Base-by-base conservation (phyloP, 2,329 filamentous ascomycete species). In the Curvularia hawaiiensis region DNA sequence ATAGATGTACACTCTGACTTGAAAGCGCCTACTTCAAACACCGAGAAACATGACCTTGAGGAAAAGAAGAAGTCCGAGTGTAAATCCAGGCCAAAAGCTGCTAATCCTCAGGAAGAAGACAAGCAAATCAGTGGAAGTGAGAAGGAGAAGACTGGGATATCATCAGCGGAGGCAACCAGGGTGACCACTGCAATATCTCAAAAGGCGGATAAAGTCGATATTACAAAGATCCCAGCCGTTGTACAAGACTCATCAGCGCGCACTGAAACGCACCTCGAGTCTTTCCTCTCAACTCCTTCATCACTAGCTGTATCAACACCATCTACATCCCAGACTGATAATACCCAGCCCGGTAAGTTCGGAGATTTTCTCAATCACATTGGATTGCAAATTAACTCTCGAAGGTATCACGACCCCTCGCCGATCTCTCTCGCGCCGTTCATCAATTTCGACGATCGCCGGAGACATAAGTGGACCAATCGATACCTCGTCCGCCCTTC, bases 131-230 rank as follows among this genome's bases (percentile, higher is more conserved):
- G 43, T n/a, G 28, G 33, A 11, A 14, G 20, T 20, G 18, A 20
- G 8, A 41, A 40, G 38, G 30, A 46, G 18, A 50, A 54, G 30
- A 43, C 33, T 38, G 60, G 49, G 65, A 61, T 64, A 59, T 56
- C 52, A 35, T 38, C 40, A 53, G 40, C 56, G 57, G 59, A 55
- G 54, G 59, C 20, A 44, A 50, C 45, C 44, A 49, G 55, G 33
- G 59, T 58, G n/a, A 40, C 30, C 35, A 52, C 50, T 50, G 55
- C 60, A 57, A 44, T 63, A 59, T 63, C 60, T 59, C 59, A 64
- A 28, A 67, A 61, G 58, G 43, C 48, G 48, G 49, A 62, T 59
- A 28, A 52, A 26, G 24, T 45, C 47, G 48, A 63, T 39, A 20
- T 45, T 6, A 5, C 12, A 24, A 18, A 51, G 35, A n/a, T 20